Evolutionary conservation across 768 basidiomycete genomes (phyloP).

Genomic region (Xanthoconium stramineum): DNA sequence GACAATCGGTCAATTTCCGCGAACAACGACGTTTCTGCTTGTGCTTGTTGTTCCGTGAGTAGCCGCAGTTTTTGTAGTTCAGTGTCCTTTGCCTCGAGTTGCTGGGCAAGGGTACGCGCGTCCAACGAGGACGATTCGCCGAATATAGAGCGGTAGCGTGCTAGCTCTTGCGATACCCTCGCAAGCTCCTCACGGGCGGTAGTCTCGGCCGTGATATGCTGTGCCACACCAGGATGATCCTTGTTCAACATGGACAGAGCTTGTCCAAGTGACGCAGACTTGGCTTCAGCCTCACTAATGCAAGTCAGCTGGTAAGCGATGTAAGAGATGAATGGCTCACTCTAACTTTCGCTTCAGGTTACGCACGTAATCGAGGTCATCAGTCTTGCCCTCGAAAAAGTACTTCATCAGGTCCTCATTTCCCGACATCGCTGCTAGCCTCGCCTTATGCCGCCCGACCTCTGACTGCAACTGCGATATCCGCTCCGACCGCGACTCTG

Average conservation of each 20-base stretch:
- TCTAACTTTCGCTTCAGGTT: constrained; percentile 50
- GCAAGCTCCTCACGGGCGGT: constrained; percentile 49
- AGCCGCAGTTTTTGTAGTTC: constrained; percentile 51
- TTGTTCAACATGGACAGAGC: constrained; percentile 43
- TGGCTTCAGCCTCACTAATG: constrained; percentile 51
- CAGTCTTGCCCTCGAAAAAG: constrained; percentile 54
- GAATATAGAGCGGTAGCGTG: constrained; percentile 60
- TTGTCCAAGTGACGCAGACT: constrained; percentile 49
- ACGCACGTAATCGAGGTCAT: constrained; percentile 50
- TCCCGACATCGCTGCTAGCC: constrained; percentile 70
- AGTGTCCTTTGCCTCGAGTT: constrained; percentile 64
- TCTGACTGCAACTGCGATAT: constrained; percentile 71
- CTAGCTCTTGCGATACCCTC: constrained; percentile 45
- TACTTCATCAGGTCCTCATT: constrained; percentile 72
- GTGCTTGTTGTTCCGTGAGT: constrained; percentile 54
- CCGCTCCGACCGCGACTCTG: constrained; percentile 69
- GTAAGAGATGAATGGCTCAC: constrained; percentile 38
- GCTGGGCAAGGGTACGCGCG: constrained; percentile 44
- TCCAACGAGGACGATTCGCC: constrained; percentile 46
- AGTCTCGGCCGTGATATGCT: constrained; percentile 48
- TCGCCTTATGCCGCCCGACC: constrained; percentile 65
- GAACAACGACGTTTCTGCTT: constrained; percentile 78
- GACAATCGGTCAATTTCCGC: constrained; percentile 89
- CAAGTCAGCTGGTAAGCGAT: constrained; percentile 13
- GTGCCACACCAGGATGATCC: constrained; percentile 51